A percentile compares a stretch with the other conserved stretches of the same genome.
Conservation (phyloP, 148 eudicot species). For the Selenicereus undatus region DNA sequence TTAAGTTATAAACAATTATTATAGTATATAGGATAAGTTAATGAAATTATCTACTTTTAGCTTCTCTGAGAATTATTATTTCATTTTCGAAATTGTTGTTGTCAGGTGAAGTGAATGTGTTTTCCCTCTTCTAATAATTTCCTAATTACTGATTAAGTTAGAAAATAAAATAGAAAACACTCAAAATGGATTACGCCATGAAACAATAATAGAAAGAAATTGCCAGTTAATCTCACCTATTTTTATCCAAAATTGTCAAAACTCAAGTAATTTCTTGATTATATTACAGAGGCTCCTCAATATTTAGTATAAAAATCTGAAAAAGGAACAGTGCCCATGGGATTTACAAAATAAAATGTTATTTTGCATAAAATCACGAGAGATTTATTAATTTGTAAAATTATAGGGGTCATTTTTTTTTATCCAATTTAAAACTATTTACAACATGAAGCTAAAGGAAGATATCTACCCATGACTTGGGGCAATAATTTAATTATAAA, state of each 20-base stretch:
- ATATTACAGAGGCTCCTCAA: neutral
- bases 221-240: constrained; percentile 1
- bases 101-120: no score
- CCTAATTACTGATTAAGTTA: neutral
- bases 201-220: neutral
- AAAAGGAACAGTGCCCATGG: constrained; percentile 15
- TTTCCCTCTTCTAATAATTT: no score
- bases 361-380: neutral
- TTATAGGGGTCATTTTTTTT: neutral
- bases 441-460: neutral
- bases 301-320: neutral
- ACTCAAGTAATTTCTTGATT: neutral
- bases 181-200: neutral
- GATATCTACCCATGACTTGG: neutral
- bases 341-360: neutral
- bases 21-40: no score
- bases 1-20: no score
- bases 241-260: neutral
- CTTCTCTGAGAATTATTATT: no score
- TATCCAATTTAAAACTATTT: neutral
- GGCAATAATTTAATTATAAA: neutral
- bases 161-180: neutral
- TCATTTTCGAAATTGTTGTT: no score
- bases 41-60: no score
- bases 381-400: neutral